Base-by-base conservation (phyloP, 75 land plant genomes). In the Picea sitchensis region DNA sequence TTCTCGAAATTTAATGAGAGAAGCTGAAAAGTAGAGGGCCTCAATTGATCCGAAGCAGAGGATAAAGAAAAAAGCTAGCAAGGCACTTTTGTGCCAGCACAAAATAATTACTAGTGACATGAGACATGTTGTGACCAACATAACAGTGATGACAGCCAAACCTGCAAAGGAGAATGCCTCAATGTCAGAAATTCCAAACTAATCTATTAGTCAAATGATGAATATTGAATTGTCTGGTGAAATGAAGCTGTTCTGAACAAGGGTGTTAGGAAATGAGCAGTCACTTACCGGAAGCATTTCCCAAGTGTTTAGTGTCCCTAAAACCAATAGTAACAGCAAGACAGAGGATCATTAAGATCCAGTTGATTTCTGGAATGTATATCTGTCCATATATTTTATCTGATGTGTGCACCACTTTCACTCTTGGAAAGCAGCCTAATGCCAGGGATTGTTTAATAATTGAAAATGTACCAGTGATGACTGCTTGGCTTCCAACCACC, bases 11-110 rank as follows among this genome's bases (percentile, higher is more conserved):
- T 94, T 94, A 78, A 84, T 88, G 71, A 92, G 86, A 21, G 91
- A 85, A 17, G 96, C 90, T 44, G 92, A 90, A 63, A 94, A 85
- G 79, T 94, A 94, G 23, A 94, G 86, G 20, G 87, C 78, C 83
- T 94, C 96, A 36, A 94, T 89, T 73, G 92, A 83, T 36, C 96
- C 96, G 47, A 94, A 94, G 85, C 90, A 90, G 65, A 92, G 36
- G 47, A 90, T 67, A 78, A 93, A 93, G 31, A 77, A 26, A 14
- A 93, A n/a, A 11, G 95, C 91, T 14, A 93, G 41, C 58, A 87
- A 41, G 18, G 86, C 59, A 65, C 82, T 91, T 63, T 84, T 86
- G 44, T 82, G 85, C 93, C 95, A 93, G 77, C 91, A 90, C 20
- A 86, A 65, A 11, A 93, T 81, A 15, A 93, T 93, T 13, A 91